Evolutionary conservation across 2,329 filamentous ascomycete species (phyloP).

Genomic region (Cordyceps farinosa): DNA sequence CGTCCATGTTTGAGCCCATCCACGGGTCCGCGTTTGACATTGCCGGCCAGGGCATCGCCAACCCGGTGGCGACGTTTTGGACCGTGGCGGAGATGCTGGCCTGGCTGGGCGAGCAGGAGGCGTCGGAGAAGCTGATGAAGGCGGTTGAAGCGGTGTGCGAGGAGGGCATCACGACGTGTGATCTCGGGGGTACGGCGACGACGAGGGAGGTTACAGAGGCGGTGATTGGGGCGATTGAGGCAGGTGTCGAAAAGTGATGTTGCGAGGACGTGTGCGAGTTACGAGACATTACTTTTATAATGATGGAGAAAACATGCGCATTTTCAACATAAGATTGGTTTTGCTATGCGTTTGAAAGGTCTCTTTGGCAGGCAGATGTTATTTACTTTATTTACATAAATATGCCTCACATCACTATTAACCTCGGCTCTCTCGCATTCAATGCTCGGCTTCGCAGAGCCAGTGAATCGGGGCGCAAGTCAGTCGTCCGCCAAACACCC

Average conservation of each 20-base stretch:
- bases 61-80: conserved; percentile 58
- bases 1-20: conserved; percentile 61
- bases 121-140: conserved; percentile 46
- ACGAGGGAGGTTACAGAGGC: conserved; percentile 36
- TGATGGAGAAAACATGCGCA: too few species aligned
- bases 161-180: conserved; percentile 48
- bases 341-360: too few species aligned
- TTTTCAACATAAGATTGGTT: too few species aligned
- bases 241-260: background rate
- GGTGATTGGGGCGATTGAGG: conserved; percentile 25
- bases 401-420: too few species aligned
- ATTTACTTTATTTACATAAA: too few species aligned
- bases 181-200: conserved; percentile 47
- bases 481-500: too few species aligned
- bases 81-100: conserved; percentile 55
- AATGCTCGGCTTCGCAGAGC: too few species aligned
- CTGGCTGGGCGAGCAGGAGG: conserved; percentile 54
- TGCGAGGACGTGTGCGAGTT: too few species aligned
- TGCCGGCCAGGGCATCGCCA: conserved; percentile 53
- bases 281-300: too few species aligned
- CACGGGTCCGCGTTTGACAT: conserved; percentile 59
- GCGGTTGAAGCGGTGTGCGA: conserved; percentile 52
- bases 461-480: too few species aligned
- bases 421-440: too few species aligned
- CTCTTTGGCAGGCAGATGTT: too few species aligned